Evolutionary conservation across 148 eudicot genomes (phyloP).

Genomic region (Cornus suecica): DNA sequence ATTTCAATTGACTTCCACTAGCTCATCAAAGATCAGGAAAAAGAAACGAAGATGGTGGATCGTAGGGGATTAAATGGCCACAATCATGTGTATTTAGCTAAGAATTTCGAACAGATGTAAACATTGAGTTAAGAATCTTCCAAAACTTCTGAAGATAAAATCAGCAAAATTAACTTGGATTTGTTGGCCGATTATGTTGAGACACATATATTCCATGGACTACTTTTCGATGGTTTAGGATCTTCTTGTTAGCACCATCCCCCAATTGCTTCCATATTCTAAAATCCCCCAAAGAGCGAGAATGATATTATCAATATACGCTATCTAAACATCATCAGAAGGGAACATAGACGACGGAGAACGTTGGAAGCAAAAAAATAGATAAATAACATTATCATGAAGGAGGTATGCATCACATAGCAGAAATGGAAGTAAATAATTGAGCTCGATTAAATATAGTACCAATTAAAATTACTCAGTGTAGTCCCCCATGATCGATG

Average conservation of each 20-base stretch:
- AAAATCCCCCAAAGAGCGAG: background rate
- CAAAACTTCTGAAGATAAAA: background rate
- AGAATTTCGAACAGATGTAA: background rate
- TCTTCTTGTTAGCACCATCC: too few species aligned
- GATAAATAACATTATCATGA: too few species aligned
- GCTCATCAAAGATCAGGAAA: background rate
- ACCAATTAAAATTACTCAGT: too few species aligned
- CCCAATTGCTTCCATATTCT: background rate
- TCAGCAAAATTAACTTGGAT: background rate
- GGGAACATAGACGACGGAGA: background rate
- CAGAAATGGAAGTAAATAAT: too few species aligned
- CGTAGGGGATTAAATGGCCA: background rate
- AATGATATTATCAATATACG: background rate
- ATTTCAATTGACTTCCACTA: background rate
- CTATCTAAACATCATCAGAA: too few species aligned
- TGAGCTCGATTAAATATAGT: too few species aligned
- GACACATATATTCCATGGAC: background rate
- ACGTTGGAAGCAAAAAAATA: background rate
- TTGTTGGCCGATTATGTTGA: background rate
- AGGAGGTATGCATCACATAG: too few species aligned
- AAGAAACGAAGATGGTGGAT: background rate
- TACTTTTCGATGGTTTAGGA: background rate
- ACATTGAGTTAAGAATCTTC: background rate
- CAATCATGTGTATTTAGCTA: background rate
- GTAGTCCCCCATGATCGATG: too few species aligned